Conservation (phyloP, 495 filamentous ascomycete genomes). For the Thermochaetoides thermophila region DNA sequence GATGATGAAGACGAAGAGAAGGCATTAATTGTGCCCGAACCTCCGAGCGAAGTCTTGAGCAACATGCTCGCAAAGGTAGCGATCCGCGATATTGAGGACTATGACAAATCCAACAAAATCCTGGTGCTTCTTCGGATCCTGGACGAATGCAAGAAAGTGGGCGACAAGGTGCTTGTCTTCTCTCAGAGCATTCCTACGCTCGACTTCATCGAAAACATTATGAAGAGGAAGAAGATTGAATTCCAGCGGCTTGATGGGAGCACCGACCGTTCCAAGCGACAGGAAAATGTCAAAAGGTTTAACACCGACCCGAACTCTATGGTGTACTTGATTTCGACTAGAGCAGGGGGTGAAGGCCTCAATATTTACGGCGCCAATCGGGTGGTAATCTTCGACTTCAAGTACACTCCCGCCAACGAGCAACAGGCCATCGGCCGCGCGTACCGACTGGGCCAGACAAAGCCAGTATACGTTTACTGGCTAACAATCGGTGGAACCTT, state of each 20-base stretch:
- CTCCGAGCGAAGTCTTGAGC: conserved; percentile 22
- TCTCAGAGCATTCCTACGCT: conserved; percentile 58
- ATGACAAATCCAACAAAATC: conserved; percentile 47
- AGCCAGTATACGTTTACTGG: conserved; percentile 79
- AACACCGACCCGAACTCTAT: conserved; percentile 31
- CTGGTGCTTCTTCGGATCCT: conserved; percentile 52
- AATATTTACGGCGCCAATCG: conserved; percentile 80
- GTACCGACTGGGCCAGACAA: conserved; percentile 75
- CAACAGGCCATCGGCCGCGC: conserved; percentile 80
- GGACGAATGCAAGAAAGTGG: conserved; percentile 36
- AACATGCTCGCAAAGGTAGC: conserved; percentile 16
- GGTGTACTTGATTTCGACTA: conserved; percentile 71
- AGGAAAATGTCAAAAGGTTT: conserved; percentile 48
- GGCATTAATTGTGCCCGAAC: no score
- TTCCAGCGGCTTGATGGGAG: conserved; percentile 53
- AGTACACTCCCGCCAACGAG: conserved; percentile 67
- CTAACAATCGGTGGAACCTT: conserved; percentile 66
- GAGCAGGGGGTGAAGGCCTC: conserved; percentile 64
- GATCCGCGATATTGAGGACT: conserved; percentile 15
- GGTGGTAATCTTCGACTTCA: conserved; percentile 75
- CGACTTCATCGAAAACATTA: conserved; percentile 45
- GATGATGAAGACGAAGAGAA: no score
- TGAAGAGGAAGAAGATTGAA: conserved; percentile 26
- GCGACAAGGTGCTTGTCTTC: conserved; percentile 71
- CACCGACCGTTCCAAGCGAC: conserved; percentile 38